Evolutionary conservation across 345 rosid genomes (phyloP).

Genomic region (Cardamine occulta): DNA sequence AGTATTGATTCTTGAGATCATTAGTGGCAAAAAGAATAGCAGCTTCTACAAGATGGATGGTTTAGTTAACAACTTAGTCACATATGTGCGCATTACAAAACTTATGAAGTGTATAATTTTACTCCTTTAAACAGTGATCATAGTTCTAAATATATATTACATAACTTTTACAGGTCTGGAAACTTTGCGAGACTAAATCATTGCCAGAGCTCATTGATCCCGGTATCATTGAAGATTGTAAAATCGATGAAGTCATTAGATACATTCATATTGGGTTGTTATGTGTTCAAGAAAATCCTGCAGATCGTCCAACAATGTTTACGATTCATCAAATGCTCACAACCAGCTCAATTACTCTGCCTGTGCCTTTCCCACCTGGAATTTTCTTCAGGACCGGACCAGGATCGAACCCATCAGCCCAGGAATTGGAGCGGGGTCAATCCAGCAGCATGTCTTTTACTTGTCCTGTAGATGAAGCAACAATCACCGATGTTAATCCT

Average conservation of each 20-base stretch:
- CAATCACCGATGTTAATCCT: constrained; percentile 26
- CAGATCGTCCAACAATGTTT: constrained; percentile 31
- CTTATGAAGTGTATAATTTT: not conserved
- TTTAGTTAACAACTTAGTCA: constrained; percentile 32
- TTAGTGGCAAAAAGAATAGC: constrained; percentile 35
- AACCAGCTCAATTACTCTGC: constrained; percentile 26
- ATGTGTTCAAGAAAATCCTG: constrained; percentile 44
- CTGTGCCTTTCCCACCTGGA: constrained; percentile 36
- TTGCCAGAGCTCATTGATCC: constrained; percentile 28
- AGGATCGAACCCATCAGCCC: not conserved
- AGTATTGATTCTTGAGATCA: constrained; percentile 38
- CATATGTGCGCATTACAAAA: constrained; percentile 33
- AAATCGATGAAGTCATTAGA: constrained; percentile 28
- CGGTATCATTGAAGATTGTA: constrained; percentile 1
- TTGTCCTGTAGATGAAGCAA: constrained; percentile 36
- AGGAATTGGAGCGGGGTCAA: not conserved
- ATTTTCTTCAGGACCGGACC: constrained; percentile 17
- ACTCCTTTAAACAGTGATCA: not conserved
- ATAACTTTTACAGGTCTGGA: constrained; percentile 38
- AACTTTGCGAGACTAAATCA: constrained; percentile 29
- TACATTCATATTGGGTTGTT: constrained; percentile 40
- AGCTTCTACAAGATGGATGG: constrained; percentile 33
- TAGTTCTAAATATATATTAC: not conserved
- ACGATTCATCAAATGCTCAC: constrained; percentile 33
- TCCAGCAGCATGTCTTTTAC: constrained; percentile 25